Conservation (phyloP, 2,329 filamentous ascomycete species). For the Penicillium sp. region DNA sequence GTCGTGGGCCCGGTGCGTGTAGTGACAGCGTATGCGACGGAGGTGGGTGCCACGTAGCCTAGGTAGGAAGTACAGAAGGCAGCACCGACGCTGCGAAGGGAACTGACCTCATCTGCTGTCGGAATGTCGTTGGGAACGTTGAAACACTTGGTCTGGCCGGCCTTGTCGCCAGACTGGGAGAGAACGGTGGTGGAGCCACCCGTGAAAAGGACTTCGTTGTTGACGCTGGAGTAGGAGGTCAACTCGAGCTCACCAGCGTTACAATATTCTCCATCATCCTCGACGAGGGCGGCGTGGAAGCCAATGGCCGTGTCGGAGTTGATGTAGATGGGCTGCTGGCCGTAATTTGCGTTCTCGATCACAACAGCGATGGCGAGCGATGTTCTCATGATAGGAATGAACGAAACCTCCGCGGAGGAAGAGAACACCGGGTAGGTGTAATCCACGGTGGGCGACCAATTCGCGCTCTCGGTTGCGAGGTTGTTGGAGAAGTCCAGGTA, state of each 20-base stretch:
- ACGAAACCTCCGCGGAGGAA: background rate
- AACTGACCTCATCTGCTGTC: background rate
- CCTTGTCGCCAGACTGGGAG: background rate
- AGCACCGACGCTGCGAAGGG: background rate
- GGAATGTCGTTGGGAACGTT: background rate
- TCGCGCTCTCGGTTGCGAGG: background rate
- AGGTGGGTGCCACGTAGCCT: background rate
- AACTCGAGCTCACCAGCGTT: background rate
- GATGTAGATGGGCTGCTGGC: background rate
- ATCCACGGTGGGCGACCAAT: background rate
- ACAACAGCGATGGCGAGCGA: background rate
- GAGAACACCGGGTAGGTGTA: background rate
- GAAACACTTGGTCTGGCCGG: background rate
- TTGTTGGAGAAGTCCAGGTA: background rate
- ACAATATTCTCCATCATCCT: background rate
- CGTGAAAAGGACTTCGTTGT: background rate
- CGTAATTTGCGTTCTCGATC: background rate
- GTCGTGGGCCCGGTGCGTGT: background rate
- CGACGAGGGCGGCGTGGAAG: background rate
- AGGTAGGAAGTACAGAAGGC: background rate
- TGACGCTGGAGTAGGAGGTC: background rate
- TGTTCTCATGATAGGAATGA: background rate
- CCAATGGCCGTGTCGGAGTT: background rate
- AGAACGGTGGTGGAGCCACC: background rate
- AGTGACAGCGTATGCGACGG: background rate